These are phyloP conservation scores for Nakaseomyces delphensis DNA, from an alignment of 1,139 yeast genomes.

Conservation along the genomic window DNA sequence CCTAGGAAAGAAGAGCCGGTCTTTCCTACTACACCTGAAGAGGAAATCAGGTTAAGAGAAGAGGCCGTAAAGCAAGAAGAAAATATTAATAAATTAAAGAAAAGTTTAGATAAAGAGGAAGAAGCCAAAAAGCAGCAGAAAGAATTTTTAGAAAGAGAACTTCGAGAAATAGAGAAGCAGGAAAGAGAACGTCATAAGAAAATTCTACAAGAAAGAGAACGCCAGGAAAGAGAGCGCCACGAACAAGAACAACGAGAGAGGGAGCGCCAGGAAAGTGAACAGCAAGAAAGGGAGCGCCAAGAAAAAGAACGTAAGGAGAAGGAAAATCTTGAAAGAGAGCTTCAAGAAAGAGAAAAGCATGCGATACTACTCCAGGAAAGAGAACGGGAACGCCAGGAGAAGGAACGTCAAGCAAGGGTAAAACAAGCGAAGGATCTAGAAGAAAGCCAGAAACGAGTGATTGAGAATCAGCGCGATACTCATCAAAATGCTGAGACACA, in stretches of 20 bases:
- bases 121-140: background rate
- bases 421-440: background rate
- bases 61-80: too few relatives aligned
- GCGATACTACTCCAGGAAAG: constrained; percentile 13
- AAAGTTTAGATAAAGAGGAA: too few relatives aligned
- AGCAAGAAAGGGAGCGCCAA: constrained; percentile 8
- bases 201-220: constrained; percentile 11
- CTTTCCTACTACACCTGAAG: too few relatives aligned
- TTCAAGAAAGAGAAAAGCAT: constrained; percentile 7
- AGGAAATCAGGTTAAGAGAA: too few relatives aligned
- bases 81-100: too few relatives aligned
- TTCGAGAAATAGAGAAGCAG: constrained; percentile 12
- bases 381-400: constrained; percentile 9
- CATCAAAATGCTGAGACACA: too few relatives aligned
- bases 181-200: too few relatives aligned
- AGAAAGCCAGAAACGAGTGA: constrained; percentile 7
- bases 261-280: constrained; percentile 9
- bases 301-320: constrained; percentile 1
- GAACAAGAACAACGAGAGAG: background rate
- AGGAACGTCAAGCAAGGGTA: background rate
- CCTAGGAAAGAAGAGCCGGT: too few relatives aligned
- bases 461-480: constrained; percentile 10
- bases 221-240: constrained; percentile 21
- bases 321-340: constrained; percentile 1
- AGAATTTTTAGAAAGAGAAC: constrained; percentile 14